A percentile compares a stretch with the other conserved stretches of the same genome.
Evolutionary conservation across 805 yeast species (phyloP).

Genomic region (Saccharomycopsis sp.): DNA sequence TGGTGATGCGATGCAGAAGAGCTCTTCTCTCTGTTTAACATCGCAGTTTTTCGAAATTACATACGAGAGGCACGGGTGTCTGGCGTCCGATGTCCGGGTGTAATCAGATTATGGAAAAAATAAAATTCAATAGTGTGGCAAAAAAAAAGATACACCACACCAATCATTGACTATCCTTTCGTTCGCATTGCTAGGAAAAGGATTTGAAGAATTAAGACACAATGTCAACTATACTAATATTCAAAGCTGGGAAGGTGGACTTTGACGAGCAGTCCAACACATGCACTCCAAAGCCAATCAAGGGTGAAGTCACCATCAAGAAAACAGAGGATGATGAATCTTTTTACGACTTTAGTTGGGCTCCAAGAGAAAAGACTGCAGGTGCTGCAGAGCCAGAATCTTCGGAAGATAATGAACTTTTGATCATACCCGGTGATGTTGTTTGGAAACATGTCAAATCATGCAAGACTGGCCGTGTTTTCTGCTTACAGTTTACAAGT

Average conservation of each 20-base stretch:
- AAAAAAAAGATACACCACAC: too few species aligned
- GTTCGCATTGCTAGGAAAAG: too few species aligned
- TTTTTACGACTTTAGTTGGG: constrained; percentile 64
- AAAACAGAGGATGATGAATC: constrained; percentile 60
- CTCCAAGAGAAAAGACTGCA: constrained; percentile 46
- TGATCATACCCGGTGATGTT: constrained; percentile 80
- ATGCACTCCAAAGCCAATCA: constrained; percentile 63
- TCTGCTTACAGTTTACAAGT: constrained; percentile 55
- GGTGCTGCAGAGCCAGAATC: constrained; percentile 22
- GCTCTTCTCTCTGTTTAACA: too few species aligned
- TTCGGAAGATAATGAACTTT: constrained; percentile 48
- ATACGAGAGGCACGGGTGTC: too few species aligned
- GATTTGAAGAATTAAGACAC: neutral
- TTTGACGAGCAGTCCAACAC: constrained; percentile 50
- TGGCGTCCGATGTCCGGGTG: too few species aligned
- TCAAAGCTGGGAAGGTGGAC: constrained; percentile 73
- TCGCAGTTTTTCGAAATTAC: too few species aligned
- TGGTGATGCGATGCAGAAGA: too few species aligned
- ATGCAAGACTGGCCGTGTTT: constrained; percentile 72
- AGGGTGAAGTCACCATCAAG: constrained; percentile 54
- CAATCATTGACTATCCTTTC: too few species aligned
- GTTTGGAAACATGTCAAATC: constrained; percentile 61
- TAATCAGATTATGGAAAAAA: too few species aligned
- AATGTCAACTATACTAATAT: constrained; percentile 28
- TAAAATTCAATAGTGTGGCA: too few species aligned